Evolutionary conservation across 495 filamentous ascomycete genomes (phyloP), one percentile per base, ranked within the genome.

Genomic region (Sabuloglossum arenarium): DNA sequence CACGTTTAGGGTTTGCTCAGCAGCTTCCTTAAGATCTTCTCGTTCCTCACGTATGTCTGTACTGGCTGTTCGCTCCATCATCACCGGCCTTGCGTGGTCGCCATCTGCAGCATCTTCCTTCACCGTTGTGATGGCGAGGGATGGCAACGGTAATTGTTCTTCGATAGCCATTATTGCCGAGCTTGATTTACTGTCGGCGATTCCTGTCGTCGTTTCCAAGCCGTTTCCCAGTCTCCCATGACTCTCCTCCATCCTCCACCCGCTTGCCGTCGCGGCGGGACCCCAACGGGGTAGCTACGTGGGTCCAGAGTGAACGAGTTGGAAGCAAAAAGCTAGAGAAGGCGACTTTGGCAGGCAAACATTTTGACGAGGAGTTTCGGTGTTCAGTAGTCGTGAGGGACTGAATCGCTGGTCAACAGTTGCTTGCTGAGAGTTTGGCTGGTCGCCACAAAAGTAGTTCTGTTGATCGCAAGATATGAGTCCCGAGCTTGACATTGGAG

Each of bases 1-100:
- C 55, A 94, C 84, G 69, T 95, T 97, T 64, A 91, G 72, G 10
- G 86, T 94, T 71, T 97, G 87, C 68, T 98, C 91, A 24, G 91
- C 91, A 23, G 89, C 93, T 70, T 93, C 83, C 63, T 86, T 88
- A 62, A 98, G 75, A 64, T 96, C 91, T 66, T 93, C 85, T 54
- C 88, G 77, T 69, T 94, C 91, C 58, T 79, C 80, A 53, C 78
- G 77, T 61, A 86, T 84, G 60, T 84, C 72, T 65, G 79, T 74
- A 62, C 79, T 85, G 53, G 76, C 65, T 9, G 78, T 72, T 49
- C 82, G 73, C 59, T 73, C 73, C 56, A 58, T 58, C 10, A n/a
- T 21, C 47, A 11, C 23, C 1, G 23, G 47, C 16, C 23, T 29
- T 19, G 12, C 0, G 24, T 6, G 11, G 28, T 51, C 28, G 25